A percentile compares a stretch with the other conserved stretches of the same genome.
These are phyloP conservation scores for Drechslerella coelobrocha DNA, from an alignment of 2,329 filamentous ascomycete genomes.

Conservation along the genomic window DNA sequence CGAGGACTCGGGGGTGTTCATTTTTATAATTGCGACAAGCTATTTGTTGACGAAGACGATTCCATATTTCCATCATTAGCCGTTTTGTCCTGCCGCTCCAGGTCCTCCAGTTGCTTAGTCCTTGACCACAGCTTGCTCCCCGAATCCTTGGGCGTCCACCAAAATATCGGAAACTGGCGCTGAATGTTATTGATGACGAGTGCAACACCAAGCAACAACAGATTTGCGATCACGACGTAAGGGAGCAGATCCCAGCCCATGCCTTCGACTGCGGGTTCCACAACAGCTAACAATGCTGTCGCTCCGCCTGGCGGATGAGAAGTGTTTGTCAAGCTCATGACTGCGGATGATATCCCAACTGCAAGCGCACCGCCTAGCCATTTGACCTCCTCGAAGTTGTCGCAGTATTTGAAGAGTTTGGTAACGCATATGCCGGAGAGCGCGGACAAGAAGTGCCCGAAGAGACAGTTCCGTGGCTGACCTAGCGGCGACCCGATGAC, in stretches of 20 bases:
- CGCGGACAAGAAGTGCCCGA: slow-evolving; percentile 71
- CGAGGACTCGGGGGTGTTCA: too few species aligned
- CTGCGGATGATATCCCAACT: slow-evolving; percentile 68
- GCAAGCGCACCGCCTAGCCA: slow-evolving; percentile 72
- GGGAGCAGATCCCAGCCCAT: slow-evolving; percentile 75
- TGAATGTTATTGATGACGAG: slow-evolving; percentile 74
- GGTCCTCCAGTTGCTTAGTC: background rate
- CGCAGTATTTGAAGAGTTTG: slow-evolving; percentile 69
- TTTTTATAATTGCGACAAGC: too few species aligned
- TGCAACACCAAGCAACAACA: slow-evolving; percentile 69
- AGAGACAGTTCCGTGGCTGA: slow-evolving; percentile 73
- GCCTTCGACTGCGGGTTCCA: slow-evolving; percentile 63
- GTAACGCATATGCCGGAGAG: slow-evolving; percentile 68
- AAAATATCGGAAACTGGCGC: slow-evolving; percentile 71
- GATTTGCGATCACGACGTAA: slow-evolving; percentile 67
- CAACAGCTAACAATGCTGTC: slow-evolving; percentile 73
- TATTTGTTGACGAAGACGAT: too few species aligned
- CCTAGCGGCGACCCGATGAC: slow-evolving; percentile 74
- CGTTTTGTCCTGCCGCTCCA: slow-evolving; percentile 12
- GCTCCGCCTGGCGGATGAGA: slow-evolving; percentile 77
- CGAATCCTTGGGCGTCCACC: slow-evolving; percentile 66
- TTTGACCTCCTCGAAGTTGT: slow-evolving; percentile 63
- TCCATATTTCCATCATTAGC: too few species aligned
- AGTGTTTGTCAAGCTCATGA: slow-evolving; percentile 75
- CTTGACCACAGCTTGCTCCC: slow-evolving; percentile 14